Base-by-base conservation (phyloP, 2,329 filamentous ascomycete genomes). In the Bertia moriformis region DNA sequence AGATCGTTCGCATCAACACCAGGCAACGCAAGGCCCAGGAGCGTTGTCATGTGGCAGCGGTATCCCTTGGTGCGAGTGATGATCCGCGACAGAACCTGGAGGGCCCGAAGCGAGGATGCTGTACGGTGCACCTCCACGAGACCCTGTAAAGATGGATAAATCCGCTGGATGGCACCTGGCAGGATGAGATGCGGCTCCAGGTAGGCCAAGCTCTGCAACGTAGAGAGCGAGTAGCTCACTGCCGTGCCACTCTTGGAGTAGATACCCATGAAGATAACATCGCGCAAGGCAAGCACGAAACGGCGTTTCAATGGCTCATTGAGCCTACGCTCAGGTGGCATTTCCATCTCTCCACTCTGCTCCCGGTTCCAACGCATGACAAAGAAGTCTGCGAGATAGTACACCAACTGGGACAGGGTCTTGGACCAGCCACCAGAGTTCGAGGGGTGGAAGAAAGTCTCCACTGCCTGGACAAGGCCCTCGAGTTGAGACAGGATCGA, bases 401-500 rank as follows among this genome's bases (percentile, higher is more conserved):
- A 88, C 4, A 91, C 84, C 40, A 98, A 68, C 57, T 96, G 89
- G 3, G 87, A 82, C 33, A 98, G 65, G 46, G 89, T 83, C 50
- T 78, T 86, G 1, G 89, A 93, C 91, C 91, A 98, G 13, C 66
- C 66, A 13, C 91, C 91, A 39, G 89, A 84, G 56, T 98, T 98
- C 2, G 91, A 98, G 2, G 91, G 91, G 51, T 98, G 91, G 66
- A 95, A 98, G 59, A 98, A 98, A 1, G 91, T 98, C 57, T 98
- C 91, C 37, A 96, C 82, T 2, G 88, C 91, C 56, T 96, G 83
- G 48, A 98, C 83, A 39, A 98, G 67, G 1, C 85, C 89, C 56
- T 98, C 89, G 4, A 98, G 70, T 46, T 83, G 85, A 22, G 81
- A 75, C 49, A 98, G 61, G 33, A 93, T 75, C 1, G 88, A 96